Evolutionary conservation across 352 stramenopile genomes (phyloP), one percentile per base, ranked within the genome.

Genomic region (Pythium dissimile): DNA sequence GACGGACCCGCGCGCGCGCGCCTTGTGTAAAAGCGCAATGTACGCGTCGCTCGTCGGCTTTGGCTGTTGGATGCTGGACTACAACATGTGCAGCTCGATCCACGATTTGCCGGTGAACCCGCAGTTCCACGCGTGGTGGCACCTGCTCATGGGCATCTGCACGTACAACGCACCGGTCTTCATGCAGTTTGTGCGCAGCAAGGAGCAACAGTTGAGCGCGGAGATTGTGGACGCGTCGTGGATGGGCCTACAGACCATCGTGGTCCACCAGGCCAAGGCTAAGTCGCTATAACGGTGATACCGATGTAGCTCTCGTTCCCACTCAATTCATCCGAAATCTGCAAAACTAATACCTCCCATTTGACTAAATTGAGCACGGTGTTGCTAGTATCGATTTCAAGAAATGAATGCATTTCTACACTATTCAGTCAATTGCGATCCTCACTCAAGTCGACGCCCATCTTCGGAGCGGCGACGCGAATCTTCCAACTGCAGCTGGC

Each of bases 81-180:
- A 89, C 47, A 79, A 92, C 53, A 79, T 77, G 56, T 92, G 82
- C 48, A 63, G 82, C 35, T 48, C 65, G 21, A 60, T 88, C 39
- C 69, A 59, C n/a, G 59, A 67, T 34, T 60, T 89, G 18, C 80
- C 75, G 5, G 59, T 89, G 16, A 92, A 92, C 56, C 72, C 79
- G 4, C 81, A 92, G 50, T 80, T 75, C 28, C 82, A 92, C 62
- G 82, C 80, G 20, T 92, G 77, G 82, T 92, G 82, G 82, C 82
- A 92, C 56, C 68, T 88, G 11, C 87, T 92, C 59, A 92, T 88
- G 72, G 77, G 82, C 18, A 73, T 92, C 20, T 86, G 77, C 44
- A 82, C 66, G 13, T 92, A 92, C 58, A 71, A 88, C 44, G 79
- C 79, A 0, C 79, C 80, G 1, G 71, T 92, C 15, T 92, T 92